Evolutionary conservation across 2,329 filamentous ascomycete genomes (phyloP).

Genomic region (Botrytis sinoallii): DNA sequence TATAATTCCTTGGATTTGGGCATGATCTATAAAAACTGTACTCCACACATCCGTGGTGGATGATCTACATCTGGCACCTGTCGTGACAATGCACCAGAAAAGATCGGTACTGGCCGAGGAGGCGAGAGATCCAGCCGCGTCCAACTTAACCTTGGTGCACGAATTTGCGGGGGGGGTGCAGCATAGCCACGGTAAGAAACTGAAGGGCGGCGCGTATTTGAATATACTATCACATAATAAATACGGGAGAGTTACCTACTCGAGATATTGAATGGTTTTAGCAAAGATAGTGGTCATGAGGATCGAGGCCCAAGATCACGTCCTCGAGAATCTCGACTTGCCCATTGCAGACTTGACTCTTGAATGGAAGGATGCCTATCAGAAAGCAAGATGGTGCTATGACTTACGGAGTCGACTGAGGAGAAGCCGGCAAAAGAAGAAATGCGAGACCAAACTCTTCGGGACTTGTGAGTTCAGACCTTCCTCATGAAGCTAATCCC

Average conservation of each 20-base stretch:
- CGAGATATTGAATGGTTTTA: no score
- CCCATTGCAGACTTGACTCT: not conserved
- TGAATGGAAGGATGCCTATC: not conserved
- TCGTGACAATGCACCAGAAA: not conserved
- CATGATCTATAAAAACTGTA: not conserved
- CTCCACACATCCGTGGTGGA: not conserved
- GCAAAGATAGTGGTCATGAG: not conserved
- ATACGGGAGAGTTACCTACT: not conserved
- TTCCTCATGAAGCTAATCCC: not conserved
- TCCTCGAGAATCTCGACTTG: not conserved
- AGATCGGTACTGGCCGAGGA: not conserved
- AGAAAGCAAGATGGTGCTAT: not conserved
- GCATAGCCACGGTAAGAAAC: not conserved
- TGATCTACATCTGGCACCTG: constrained; percentile 11
- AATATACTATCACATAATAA: not conserved
- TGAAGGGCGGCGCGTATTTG: not conserved
- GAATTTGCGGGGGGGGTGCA: not conserved
- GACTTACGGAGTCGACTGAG: not conserved
- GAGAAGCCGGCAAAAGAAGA: not conserved
- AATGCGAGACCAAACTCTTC: not conserved
- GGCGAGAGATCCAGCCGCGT: not conserved
- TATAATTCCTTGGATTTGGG: not conserved
- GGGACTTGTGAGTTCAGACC: not conserved
- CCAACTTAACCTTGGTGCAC: not conserved
- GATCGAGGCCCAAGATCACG: not conserved